phyloP scores from a whole-genome alignment of 1,139 yeast species.

The Sugiyamaella novakii region DNA sequence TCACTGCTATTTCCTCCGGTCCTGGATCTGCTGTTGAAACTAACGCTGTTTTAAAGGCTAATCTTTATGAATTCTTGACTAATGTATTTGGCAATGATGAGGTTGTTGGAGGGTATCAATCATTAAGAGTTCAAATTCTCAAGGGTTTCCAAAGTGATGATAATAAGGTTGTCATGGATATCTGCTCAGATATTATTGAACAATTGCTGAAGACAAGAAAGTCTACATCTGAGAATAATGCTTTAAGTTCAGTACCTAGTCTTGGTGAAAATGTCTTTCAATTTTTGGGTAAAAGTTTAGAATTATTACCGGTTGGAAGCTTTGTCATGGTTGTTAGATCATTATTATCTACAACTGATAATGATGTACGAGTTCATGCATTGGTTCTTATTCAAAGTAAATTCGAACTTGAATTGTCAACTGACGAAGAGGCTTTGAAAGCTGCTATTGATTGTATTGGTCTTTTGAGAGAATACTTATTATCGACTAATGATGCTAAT shows the following conservation, averaged over 20 bases:
- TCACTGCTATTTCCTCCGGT: slow-evolving; percentile 5
- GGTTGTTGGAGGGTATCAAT: slow-evolving; percentile 36
- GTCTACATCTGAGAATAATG: slow-evolving; percentile 8
- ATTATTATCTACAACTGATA: slow-evolving; percentile 46
- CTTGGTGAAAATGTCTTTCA: slow-evolving; percentile 39
- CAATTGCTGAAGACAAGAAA: slow-evolving; percentile 25
- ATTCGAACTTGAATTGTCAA: slow-evolving; percentile 51
- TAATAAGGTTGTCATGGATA: slow-evolving; percentile 22
- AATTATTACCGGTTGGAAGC: slow-evolving; percentile 70
- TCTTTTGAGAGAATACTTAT: slow-evolving; percentile 35
- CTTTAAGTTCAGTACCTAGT: not conserved
- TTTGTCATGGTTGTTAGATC: slow-evolving; percentile 68
- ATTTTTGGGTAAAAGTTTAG: slow-evolving; percentile 62
- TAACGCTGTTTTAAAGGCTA: slow-evolving; percentile 46
- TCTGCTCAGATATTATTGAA: slow-evolving; percentile 30
- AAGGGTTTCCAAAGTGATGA: slow-evolving; percentile 20
- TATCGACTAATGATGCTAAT: slow-evolving; percentile 48
- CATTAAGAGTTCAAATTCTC: slow-evolving; percentile 36
- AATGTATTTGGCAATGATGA: slow-evolving; percentile 34
- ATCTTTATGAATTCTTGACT: slow-evolving; percentile 51
- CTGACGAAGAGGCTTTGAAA: slow-evolving; percentile 41
- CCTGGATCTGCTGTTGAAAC: not conserved
- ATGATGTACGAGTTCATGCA: slow-evolving; percentile 39
- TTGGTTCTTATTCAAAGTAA: slow-evolving; percentile 64
- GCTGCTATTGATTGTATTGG: slow-evolving; percentile 40